Base-by-base conservation (phyloP, 1,284 basidiomycete species). In the Ustilago cynodontis region DNA sequence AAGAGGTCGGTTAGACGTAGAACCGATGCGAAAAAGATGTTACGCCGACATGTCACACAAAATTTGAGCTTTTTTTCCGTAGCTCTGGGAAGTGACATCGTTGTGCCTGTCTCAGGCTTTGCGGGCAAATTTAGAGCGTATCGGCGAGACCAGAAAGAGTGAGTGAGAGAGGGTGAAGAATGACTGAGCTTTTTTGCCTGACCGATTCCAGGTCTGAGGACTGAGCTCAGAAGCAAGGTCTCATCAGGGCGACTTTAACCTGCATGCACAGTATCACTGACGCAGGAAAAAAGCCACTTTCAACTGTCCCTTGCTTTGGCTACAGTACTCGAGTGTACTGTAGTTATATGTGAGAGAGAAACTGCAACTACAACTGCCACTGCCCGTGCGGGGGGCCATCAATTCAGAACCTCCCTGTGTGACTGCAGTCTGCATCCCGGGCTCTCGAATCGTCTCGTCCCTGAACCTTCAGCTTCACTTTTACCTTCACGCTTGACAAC, bases 191-290 rank as follows among this genome's bases (percentile, higher is more conserved):
- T 8, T 49, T 49, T 47, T 8, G n/a, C 47, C 41, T 43, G 41
- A n/a, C 41, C 41, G 14, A 14, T 45, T n/a, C 22, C 2, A 20
- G 22, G 13, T 20, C 22, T n/a, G 11, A 45, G 22, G 18, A n/a
- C n/a, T n/a, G n/a, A n/a, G n/a, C n/a, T n/a, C n/a, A n/a, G n/a
- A 33, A 33, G 11, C 31, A 5, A n/a, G 7, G 41, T 43, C 41
- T 43, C 41, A 43, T n/a, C 18, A 43, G 7, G 20, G 18, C 41
- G 41, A 14, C 4, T 35, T 33, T 33, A 26, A 65, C 43, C 39
- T 65, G 63, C 63, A 65, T 65, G 22, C 39, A 59, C 54, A 59
- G 63, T 59, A 39, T 43, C 41, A 43, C 41, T 5, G 41, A 39
- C 37, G 13, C 37, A 39, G 37, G 13, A 39, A 0, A 11, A 39